Base-by-base conservation (phyloP, 352 stramenopile genomes). In the Phytophthora europaea region DNA sequence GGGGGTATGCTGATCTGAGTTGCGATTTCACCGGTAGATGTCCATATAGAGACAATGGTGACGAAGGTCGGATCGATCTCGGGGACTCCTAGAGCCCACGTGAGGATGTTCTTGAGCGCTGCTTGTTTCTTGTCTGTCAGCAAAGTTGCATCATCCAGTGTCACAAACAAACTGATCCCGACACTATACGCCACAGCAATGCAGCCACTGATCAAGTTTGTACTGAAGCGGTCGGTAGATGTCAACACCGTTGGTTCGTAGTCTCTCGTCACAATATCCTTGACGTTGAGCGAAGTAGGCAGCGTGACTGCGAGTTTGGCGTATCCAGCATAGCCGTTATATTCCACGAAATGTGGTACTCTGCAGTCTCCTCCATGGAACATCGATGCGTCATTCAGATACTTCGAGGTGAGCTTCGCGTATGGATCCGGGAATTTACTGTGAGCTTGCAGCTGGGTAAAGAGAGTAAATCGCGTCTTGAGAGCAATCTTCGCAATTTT, bases 31-130 rank as follows among this genome's bases (percentile, higher is more conserved):
- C 61, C 61, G 7, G 61, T 48, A 47, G 22, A 20, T 26, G 34
- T 12, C 10, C 22, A 68, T 23, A 48, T 22, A 2, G 53, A 38
- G 50, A 18, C 16, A 47, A 55, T 68, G 8, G 18, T 54, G 33
- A 68, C 20, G 56, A 61, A 68, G 34, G 28, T 53, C 18, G 61
- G 51, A n/a, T 68, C 61, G 51, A 68, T 68, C 6, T 68, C 51
- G 9, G 51, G 22, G 2, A 68, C 13, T 16, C 22, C 16, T 7
- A 68, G 36, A 26, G 47, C 61, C 36, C 18, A 47, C 48, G 60
- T 54, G 15, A 68, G 10, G 8, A 36, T n/a, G 18, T 61, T 68
- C 51, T 68, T 34, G 5, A 68, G 33, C 18, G 9, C n/a, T 50
- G 13, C 12, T 16, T 47, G 26, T 12, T 54, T 61, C 28, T 48